Conservation (phyloP, 805 yeast genomes). For the Metschnikowia similis region DNA sequence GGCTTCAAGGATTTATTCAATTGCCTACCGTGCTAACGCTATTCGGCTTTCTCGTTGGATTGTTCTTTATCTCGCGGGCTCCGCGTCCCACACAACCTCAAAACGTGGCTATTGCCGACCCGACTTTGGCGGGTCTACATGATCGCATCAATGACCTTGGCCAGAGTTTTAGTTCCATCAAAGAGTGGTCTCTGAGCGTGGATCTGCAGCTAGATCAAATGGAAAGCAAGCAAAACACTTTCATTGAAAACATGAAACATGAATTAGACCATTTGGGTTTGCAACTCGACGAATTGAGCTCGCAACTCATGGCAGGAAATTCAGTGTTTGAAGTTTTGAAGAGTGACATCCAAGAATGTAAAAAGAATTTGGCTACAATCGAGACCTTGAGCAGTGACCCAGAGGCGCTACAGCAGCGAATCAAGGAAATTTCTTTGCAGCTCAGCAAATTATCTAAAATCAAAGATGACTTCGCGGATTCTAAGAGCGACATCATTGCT, state of each 20-base stretch:
- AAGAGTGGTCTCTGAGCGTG: slow-evolving; percentile 15
- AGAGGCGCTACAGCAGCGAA: slow-evolving; percentile 12
- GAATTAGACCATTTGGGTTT: slow-evolving; percentile 18
- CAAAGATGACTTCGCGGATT: slow-evolving; percentile 11
- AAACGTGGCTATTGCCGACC: background rate
- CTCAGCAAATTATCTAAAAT: slow-evolving; percentile 14
- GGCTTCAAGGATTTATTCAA: background rate
- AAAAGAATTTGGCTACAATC: slow-evolving; percentile 10
- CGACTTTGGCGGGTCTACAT: slow-evolving; percentile 5
- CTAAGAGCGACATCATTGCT: slow-evolving; percentile 17
- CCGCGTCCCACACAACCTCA: background rate
- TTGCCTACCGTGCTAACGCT: background rate
- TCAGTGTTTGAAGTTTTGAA: slow-evolving; percentile 9
- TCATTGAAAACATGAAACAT: slow-evolving; percentile 10
- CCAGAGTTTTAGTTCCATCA: slow-evolving; percentile 12
- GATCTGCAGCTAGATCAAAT: slow-evolving; percentile 18
- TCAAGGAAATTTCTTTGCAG: slow-evolving; percentile 17
- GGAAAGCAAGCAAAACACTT: slow-evolving; percentile 15
- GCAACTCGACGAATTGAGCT: slow-evolving; percentile 9
- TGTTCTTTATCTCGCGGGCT: background rate
- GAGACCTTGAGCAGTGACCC: slow-evolving; percentile 9
- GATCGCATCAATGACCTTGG: slow-evolving; percentile 11
- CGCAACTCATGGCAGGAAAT: background rate
- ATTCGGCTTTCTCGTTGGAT: slow-evolving; percentile 6
- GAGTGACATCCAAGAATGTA: slow-evolving; percentile 13